Evolutionary conservation across 2,329 filamentous ascomycete genomes (phyloP), one percentile per base, ranked within the genome.

Genomic region (Emmonsiellopsis sp.): DNA sequence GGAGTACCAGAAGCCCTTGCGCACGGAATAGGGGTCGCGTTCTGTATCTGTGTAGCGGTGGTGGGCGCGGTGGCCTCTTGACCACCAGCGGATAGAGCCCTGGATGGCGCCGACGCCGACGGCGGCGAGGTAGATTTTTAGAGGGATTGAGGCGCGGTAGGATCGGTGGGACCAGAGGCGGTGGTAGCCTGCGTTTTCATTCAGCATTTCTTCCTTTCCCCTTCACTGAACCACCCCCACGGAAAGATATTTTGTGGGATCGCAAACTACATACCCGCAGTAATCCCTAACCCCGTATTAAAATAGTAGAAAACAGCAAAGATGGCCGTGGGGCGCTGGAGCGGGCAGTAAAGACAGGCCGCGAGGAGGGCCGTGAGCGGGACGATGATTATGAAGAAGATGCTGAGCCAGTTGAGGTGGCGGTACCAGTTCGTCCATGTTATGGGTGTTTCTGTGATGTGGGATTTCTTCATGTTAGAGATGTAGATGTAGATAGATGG

Each of bases 361-460:
- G 82, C 79, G 62, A 93, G 72, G 67, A 85, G 79, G 58, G 89
- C 90, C 54, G 80, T 76, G 47, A 90, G 57, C 41, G 90, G 90
- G 44, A 95, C 80, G 61, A 86, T 78, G 60, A 94, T 71, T 67
- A 95, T 91, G 69, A 95, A 80, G 58, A 79, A 80, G 57, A 87
- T 84, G 71, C 94, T 95, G 60, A 95, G 79, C 89, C 90, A 95
- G 79, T 95, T 90, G 76, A 95, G 80, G 67, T 95, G 90, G 75
- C 90, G 85, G 75, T 90, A 84, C 87, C 87, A 92, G 76, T 95
- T 95, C 64, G 78, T 76, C 72, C 78, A 79, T 56, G 88, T 94
- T 63, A 94, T 84, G 54, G 87, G 86, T 59, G 81, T 80, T 59
- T 94, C 89, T 58, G 88, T 83, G 72, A 94, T 93, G 73, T 95